These are phyloP conservation scores for Goffeauzyma gilvescens DNA, from an alignment of 768 basidiomycete species.

Conservation along the genomic window DNA sequence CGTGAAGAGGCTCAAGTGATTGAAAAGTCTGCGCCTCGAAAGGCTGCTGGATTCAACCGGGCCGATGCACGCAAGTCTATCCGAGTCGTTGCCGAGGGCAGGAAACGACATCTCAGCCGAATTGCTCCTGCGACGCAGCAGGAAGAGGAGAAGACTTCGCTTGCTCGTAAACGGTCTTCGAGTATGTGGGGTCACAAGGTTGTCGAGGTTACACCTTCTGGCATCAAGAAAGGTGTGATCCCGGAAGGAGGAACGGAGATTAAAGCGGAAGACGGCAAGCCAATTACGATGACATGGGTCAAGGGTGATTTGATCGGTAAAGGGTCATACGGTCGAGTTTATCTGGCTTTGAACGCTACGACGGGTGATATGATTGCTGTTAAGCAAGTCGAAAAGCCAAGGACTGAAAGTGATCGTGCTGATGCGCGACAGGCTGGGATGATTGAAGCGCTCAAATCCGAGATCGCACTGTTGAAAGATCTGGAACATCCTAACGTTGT, in stretches of 20 bases:
- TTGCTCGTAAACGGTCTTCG: slow-evolving; percentile 64
- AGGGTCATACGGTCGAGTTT: slow-evolving; percentile 90
- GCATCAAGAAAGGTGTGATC: slow-evolving; percentile 34
- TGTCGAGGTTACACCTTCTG: slow-evolving; percentile 74
- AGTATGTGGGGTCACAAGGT: slow-evolving; percentile 87
- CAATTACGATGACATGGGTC: slow-evolving; percentile 83
- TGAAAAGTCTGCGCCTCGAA: slow-evolving; percentile 1
- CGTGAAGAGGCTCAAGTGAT: background rate
- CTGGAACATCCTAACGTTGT: slow-evolving; percentile 94
- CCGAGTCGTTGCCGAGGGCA: slow-evolving; percentile 71
- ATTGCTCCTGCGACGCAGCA: slow-evolving; percentile 9
- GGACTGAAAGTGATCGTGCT: slow-evolving; percentile 73
- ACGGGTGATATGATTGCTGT: slow-evolving; percentile 99
- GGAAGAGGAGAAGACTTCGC: slow-evolving; percentile 34
- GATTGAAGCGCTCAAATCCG: slow-evolving; percentile 76
- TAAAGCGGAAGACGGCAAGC: slow-evolving; percentile 17
- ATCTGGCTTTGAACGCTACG: slow-evolving; percentile 83
- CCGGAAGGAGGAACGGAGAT: slow-evolving; percentile 13
- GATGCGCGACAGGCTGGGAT: slow-evolving; percentile 66
- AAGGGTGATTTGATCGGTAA: slow-evolving; percentile 93
- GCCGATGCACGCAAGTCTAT: slow-evolving; percentile 50
- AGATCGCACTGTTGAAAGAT: slow-evolving; percentile 88
- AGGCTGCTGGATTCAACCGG: slow-evolving; percentile 19
- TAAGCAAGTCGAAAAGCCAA: slow-evolving; percentile 92
- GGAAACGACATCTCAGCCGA: slow-evolving; percentile 39